Conservation (phyloP, 495 filamentous ascomycete species). For the Podospora appendiculata region DNA sequence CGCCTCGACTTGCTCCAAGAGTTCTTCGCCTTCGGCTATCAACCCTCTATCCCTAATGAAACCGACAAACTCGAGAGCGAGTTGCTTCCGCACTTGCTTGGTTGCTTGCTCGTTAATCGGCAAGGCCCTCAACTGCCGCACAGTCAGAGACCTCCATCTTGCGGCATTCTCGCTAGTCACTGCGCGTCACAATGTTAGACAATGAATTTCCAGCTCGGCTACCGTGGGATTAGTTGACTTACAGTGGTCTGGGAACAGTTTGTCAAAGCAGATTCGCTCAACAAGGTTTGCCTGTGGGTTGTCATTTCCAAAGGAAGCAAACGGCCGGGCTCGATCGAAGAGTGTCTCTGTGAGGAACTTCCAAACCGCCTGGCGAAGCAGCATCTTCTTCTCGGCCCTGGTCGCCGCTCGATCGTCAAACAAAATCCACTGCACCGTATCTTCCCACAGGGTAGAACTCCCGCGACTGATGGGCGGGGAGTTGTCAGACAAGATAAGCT, state of each 20-base stretch:
- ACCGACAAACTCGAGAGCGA: not conserved
- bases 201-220: not conserved
- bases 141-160: not conserved
- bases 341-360: not conserved
- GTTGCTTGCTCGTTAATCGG: not conserved
- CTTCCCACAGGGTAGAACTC: not conserved
- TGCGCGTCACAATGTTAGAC: not conserved
- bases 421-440: not conserved
- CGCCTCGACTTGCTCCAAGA: not conserved
- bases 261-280: not conserved
- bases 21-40: not conserved
- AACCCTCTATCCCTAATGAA: not conserved
- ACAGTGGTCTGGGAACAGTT: slow-evolving; percentile 1
- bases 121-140: not conserved
- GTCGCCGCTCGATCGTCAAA: not conserved
- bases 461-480: not conserved
- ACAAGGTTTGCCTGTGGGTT: not conserved
- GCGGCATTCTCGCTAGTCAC: not conserved
- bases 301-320: not conserved
- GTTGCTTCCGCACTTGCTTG: not conserved
- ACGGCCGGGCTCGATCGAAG: not conserved
- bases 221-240: not conserved
- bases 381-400: not conserved
- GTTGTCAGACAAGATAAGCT: not conserved
- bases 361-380: slow-evolving; percentile 1